Conservation (phyloP, 768 basidiomycete species). For the Amanita inopinata region DNA sequence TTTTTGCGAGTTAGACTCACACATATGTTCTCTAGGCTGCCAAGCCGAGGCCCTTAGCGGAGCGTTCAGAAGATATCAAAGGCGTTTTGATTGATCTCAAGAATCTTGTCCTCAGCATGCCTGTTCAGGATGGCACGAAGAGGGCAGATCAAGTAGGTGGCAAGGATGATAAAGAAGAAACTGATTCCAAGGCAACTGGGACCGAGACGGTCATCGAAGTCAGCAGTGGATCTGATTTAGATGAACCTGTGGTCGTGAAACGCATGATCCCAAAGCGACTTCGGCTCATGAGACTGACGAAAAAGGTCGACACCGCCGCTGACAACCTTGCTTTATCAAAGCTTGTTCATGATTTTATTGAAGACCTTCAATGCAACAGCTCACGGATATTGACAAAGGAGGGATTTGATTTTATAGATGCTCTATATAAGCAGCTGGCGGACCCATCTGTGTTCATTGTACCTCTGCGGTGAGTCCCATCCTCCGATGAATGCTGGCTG, state of each 20-base stretch:
- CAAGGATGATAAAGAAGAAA: background rate
- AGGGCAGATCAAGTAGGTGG: background rate
- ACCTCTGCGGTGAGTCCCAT: slow-evolving; percentile 38
- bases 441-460: slow-evolving; percentile 53
- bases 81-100: slow-evolving; percentile 49
- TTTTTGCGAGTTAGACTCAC: slow-evolving; percentile 7
- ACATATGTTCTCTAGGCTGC: background rate
- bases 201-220: slow-evolving; percentile 34
- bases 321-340: slow-evolving; percentile 47
- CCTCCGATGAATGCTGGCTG: slow-evolving; percentile 4
- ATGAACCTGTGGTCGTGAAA: slow-evolving; percentile 19
- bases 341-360: slow-evolving; percentile 51
- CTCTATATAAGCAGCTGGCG: slow-evolving; percentile 58
- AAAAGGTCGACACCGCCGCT: slow-evolving; percentile 31
- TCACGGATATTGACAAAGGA: slow-evolving; percentile 62
- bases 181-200: too few relatives aligned
- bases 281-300: slow-evolving; percentile 39
- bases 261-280: slow-evolving; percentile 40
- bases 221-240: slow-evolving; percentile 29
- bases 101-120: slow-evolving; percentile 37
- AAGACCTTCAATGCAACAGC: slow-evolving; percentile 51
- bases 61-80: slow-evolving; percentile 35
- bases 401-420: slow-evolving; percentile 61
- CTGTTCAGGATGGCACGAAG: slow-evolving; percentile 9
- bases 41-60: background rate